phyloP scores from a whole-genome alignment of 2,329 filamentous ascomycete species.

The Arthrobotrys entomopaga region DNA sequence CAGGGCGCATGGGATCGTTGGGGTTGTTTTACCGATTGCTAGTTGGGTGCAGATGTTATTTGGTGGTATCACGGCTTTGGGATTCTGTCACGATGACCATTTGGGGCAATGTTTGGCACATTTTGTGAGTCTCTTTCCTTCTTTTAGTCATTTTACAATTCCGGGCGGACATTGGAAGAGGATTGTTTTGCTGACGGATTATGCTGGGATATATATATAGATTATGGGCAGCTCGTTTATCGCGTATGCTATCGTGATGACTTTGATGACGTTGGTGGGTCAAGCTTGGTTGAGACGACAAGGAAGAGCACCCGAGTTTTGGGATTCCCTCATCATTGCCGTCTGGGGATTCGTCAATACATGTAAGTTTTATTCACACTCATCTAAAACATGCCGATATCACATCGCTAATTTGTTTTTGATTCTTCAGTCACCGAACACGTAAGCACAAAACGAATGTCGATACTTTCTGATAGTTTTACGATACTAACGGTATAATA shows the following conservation, averaged over 20 bases:
- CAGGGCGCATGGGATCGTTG: slow-evolving; percentile 79
- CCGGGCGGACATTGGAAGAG: neutral
- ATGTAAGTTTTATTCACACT: slow-evolving; percentile 62
- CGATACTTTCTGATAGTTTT: neutral
- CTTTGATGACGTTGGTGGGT: slow-evolving; percentile 85
- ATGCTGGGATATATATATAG: slow-evolving; percentile 65
- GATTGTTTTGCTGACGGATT: neutral
- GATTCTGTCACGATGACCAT: slow-evolving; percentile 93
- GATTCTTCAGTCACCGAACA: slow-evolving; percentile 79
- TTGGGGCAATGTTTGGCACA: slow-evolving; percentile 92
- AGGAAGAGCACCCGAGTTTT: slow-evolving; percentile 94
- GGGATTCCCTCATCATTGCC: slow-evolving; percentile 88
- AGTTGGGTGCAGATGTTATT: slow-evolving; percentile 96
- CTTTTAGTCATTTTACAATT: no score
- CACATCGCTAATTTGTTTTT: neutral
- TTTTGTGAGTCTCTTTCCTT: slow-evolving; percentile 67
- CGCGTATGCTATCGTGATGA: slow-evolving; percentile 87
- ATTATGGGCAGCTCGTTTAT: slow-evolving; percentile 99
- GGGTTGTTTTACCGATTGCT: slow-evolving; percentile 85
- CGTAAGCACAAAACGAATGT: slow-evolving; percentile 8
- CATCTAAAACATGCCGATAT: neutral
- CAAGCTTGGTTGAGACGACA: slow-evolving; percentile 85
- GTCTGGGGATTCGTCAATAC: slow-evolving; percentile 96
- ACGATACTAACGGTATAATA: neutral
- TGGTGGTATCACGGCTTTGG: slow-evolving; percentile 85